Base-by-base conservation (phyloP, 805 yeast genomes). In the Candida khao-thaluensis region DNA sequence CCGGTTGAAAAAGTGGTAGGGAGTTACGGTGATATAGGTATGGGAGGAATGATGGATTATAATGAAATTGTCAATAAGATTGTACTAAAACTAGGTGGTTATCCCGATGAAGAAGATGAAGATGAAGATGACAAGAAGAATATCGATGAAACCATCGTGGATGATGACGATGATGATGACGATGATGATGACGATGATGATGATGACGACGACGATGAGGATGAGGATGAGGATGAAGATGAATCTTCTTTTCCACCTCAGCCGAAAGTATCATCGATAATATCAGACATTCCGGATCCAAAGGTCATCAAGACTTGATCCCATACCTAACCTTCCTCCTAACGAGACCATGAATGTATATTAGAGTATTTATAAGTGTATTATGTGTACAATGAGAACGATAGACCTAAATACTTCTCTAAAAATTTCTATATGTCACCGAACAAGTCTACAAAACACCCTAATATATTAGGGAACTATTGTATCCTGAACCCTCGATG, bases 21-120 rank as follows among this genome's bases (percentile, higher is more conserved):
- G 41, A 77, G 87, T 29, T 88, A 90, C 66, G 98, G 99, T 45
- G 98, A 91, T 52, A 89, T 93, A 41, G 98, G 98, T n/a, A 85
- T 93, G 88, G 98, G 99, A 35, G 98, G 99, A 39, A 93, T 93
- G 98, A 84, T 90, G 82, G 98, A 93, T 52, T 88, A 95, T 79
- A 85, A 87, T 58, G 97, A 90, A 59, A 83, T 93, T 51, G 96
- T 89, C 14, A 95, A 89, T 56, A 79, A 81, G 51, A 73, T 87
- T 35, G 95, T 85, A 15, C 71, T 81, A 62, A 83, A 82, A 56
- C 66, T 89, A 43, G 79, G 72, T 38, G 64, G 79, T 35, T 69
- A 67, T 45, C 74, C 74, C 1, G 77, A 72, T 17, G 77, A 65
- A 11, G 76, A 67, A 1, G 77, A 70, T 20, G 75, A 71, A 4